Conservation (phyloP, 345 rosid species). For the Ailanthus altissimus region DNA sequence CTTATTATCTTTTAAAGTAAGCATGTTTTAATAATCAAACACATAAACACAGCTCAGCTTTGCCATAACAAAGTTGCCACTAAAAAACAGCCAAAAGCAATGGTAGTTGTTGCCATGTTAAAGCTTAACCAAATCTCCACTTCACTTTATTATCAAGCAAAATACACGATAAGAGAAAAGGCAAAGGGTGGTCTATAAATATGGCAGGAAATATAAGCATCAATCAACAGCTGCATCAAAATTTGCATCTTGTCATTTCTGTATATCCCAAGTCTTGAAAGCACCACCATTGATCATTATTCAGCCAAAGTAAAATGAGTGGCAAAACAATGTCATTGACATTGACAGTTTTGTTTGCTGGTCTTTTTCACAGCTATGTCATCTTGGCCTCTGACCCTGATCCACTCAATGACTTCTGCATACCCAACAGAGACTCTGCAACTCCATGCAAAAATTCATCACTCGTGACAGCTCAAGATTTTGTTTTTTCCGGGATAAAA, state of each 20-base stretch:
- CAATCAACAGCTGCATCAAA: too few relatives aligned
- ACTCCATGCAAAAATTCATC: conserved; percentile 69
- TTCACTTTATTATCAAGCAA: conserved; percentile 38
- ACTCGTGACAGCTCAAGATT: conserved; percentile 57
- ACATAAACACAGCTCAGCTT: conserved; percentile 22
- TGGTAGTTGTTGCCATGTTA: background rate
- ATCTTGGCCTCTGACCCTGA: conserved; percentile 73
- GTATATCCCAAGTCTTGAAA: too few relatives aligned
- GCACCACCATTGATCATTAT: background rate
- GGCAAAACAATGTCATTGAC: conserved; percentile 24
- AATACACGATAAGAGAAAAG: background rate
- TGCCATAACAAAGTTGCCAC: conserved; percentile 5
- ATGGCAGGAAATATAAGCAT: background rate
- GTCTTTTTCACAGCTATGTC: conserved; percentile 30
- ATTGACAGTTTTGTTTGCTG: conserved; percentile 17
- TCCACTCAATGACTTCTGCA: conserved; percentile 75
- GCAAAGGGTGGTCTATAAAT: conserved; percentile 10
- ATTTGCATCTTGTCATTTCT: too few relatives aligned
- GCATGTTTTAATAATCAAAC: conserved; percentile 25
- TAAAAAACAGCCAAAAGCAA: conserved; percentile 6
- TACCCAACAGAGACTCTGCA: conserved; percentile 34
- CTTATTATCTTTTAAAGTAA: conserved; percentile 14
- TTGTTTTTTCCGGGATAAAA: conserved; percentile 64
- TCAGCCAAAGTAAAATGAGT: background rate
- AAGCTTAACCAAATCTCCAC: conserved; percentile 28